Percentiles rank a stretch among this genome's conserved stretches.
These are phyloP conservation scores for Quercus engelmannii DNA, from an alignment of 306 rosid genomes.

Conservation along the genomic window DNA sequence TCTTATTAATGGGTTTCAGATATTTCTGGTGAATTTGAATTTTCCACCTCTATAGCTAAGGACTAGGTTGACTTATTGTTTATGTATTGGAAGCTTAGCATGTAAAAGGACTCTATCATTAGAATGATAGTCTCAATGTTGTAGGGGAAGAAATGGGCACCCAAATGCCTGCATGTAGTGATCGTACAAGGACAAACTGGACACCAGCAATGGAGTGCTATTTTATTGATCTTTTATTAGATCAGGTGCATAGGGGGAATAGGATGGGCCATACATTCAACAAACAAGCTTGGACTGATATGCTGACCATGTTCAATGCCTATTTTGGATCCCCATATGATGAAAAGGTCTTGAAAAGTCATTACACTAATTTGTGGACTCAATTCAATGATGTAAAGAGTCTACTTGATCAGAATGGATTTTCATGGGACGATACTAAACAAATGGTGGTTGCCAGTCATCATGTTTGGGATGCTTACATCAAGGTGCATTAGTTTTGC, in stretches of 20 bases:
- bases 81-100: too few species aligned
- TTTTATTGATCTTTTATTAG: slow-evolving; percentile 30
- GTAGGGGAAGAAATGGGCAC: too few species aligned
- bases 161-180: too few species aligned
- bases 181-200: too few species aligned
- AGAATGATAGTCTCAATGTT: too few species aligned
- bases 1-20: too few species aligned
- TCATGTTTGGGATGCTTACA: slow-evolving; percentile 42
- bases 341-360: slow-evolving; percentile 41
- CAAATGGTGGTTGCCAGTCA: slow-evolving; percentile 46
- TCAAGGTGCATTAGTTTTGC: slow-evolving; percentile 27
- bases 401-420: slow-evolving; percentile 49
- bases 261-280: slow-evolving; percentile 54
- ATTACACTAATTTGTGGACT: slow-evolving; percentile 37
- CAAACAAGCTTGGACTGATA: slow-evolving; percentile 56
- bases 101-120: too few species aligned
- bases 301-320: slow-evolving; percentile 41
- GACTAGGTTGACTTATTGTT: too few species aligned
- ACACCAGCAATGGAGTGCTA: too few species aligned
- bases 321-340: slow-evolving; percentile 36
- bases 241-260: slow-evolving; percentile 51
- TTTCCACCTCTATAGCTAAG: too few species aligned
- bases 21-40: too few species aligned
- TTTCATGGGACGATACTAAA: slow-evolving; percentile 45
- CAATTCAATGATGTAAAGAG: slow-evolving; percentile 44